Evolutionary conservation across 2,329 filamentous ascomycete genomes (phyloP).

Genomic region (Sporothrix globosa): DNA sequence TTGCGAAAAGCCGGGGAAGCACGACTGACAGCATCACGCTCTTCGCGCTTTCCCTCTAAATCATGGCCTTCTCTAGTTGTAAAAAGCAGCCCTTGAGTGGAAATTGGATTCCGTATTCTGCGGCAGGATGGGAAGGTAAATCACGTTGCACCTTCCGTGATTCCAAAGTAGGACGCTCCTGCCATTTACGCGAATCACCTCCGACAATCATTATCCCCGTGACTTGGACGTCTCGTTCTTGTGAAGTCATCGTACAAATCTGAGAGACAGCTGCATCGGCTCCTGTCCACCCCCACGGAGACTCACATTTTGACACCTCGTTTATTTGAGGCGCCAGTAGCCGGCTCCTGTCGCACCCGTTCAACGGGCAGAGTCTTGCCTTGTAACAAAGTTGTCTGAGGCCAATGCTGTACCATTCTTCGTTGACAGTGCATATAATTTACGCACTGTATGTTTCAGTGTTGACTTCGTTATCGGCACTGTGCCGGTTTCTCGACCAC

Average conservation of each 20-base stretch:
- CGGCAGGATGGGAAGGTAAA: background rate
- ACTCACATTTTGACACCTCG: conserved; percentile 22
- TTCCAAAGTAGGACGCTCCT: too few species aligned
- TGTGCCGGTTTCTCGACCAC: background rate
- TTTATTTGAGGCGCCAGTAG: conserved; percentile 20
- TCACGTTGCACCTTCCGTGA: background rate
- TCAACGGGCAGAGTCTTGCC: conserved; percentile 12
- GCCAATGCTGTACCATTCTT: background rate
- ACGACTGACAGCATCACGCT: background rate
- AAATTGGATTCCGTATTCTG: too few species aligned
- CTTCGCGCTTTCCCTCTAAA: conserved; percentile 3
- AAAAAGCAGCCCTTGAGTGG: too few species aligned
- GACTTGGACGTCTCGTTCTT: background rate
- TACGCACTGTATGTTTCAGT: background rate
- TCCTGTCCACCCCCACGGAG: conserved; percentile 24
- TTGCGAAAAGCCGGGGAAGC: conserved; percentile 21
- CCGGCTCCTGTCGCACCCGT: conserved; percentile 17
- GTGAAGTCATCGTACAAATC: background rate
- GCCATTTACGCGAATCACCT: background rate
- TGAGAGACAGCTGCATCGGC: conserved; percentile 18
- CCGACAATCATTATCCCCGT: background rate
- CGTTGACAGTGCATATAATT: background rate
- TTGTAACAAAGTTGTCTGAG: conserved; percentile 18
- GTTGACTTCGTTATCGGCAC: background rate
- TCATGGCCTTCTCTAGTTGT: too few species aligned